Evolutionary conservation across 129 eudicot genomes (phyloP), one percentile per base, ranked within the genome.

Genomic region (Saussurea involucrata): DNA sequence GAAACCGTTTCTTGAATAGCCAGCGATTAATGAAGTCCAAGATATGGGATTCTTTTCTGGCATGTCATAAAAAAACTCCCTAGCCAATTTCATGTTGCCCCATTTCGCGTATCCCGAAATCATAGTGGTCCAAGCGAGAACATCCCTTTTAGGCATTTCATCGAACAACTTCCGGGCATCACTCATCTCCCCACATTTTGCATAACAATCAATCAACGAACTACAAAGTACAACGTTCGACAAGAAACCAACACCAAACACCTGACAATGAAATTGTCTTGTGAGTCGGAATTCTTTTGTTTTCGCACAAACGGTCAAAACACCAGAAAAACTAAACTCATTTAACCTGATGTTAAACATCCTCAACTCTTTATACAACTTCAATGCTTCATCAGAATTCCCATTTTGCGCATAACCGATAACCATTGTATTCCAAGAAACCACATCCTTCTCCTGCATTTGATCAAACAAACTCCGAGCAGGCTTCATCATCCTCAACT

Each of bases 401-500:
- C 89, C 91, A 55, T 72, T 55, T 20, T 88, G 85, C 1, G 95
- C 89, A 77, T 86, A 90, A 22, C 89, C 98, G 49, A 88, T 76
- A 25, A 85, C 83, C 95, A 93, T 90, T 2, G 90, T 90, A 60
- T 86, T 93, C 98, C 96, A 93, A 5, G 92, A 76, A 29, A 93
- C 98, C n/a, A 85, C 88, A 66, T 93, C 95, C 76, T 80, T 90
- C 12, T 83, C 89, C 33, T 67, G 76, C 94, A 90, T 90, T 76
- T 15, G 79, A 77, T 86, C 89, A 74, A 92, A 92, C 80, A 93
- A 66, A 44, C 72, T 76, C 81, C 82, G 80, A 7, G 96, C 95
- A 1, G 88, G 84, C 24, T 66, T 71, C 72, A 89, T 74, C 97
- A 90, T 86, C 66, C 96, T 83, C 36, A 79, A 75, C 79, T 88